Conservation (phyloP, 768 basidiomycete genomes). For the Hemileccinum impolitum region DNA sequence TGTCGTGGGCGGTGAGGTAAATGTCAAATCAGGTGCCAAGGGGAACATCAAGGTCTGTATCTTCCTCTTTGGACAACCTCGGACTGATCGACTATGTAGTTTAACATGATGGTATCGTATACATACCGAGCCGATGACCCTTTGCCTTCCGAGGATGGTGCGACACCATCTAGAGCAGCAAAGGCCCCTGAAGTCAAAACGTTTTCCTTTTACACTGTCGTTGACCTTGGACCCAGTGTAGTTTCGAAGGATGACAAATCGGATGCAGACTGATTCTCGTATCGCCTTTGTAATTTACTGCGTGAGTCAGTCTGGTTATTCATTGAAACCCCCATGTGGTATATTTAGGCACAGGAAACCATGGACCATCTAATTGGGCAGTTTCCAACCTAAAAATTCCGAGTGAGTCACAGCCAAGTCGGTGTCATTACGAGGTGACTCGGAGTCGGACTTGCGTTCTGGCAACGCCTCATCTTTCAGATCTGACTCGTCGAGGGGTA, state of each 20-base stretch:
- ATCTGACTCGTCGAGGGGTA: conserved; percentile 1
- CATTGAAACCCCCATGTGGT: neutral
- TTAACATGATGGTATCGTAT: conserved; percentile 91
- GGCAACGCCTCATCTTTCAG: neutral
- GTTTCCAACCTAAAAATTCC: neutral
- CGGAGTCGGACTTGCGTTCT: neutral
- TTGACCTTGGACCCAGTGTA: conserved; percentile 72
- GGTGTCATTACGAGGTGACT: neutral
- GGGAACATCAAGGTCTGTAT: conserved; percentile 73
- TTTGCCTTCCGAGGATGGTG: conserved; percentile 59
- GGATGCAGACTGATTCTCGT: conserved; percentile 16
- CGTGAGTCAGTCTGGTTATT: neutral
- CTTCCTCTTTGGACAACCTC: neutral
- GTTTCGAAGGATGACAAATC: conserved; percentile 53
- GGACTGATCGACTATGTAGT: conserved; percentile 45
- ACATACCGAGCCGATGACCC: conserved; percentile 92
- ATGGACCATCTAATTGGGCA: no score
- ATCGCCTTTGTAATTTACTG: neutral
- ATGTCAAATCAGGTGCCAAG: conserved; percentile 73
- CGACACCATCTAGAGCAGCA: conserved; percentile 42
- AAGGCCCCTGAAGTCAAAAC: conserved; percentile 75
- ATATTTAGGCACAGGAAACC: neutral
- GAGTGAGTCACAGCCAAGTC: neutral
- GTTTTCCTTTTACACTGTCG: conserved; percentile 85
- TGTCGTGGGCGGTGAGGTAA: conserved; percentile 83